Evolutionary conservation across 805 yeast species (phyloP), one percentile per base, ranked within the genome.

Genomic region (Hyphopichia homilentoma): DNA sequence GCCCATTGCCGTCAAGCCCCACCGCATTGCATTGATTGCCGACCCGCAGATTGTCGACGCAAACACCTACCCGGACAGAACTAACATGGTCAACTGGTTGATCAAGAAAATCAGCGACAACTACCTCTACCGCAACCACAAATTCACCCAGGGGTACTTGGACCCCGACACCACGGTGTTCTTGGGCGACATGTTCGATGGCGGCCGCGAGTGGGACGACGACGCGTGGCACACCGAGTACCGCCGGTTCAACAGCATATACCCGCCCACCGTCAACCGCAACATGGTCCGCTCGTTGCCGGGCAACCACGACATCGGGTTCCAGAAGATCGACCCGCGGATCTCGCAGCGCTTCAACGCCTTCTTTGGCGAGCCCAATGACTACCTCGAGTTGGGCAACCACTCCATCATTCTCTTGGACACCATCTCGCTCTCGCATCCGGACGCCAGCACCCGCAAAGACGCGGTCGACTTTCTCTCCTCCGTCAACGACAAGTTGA

Each of bases 261-360:
- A 84, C 55, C 81, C 83, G 5, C 61, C 65, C 38, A 68, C 68
- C 35, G 61, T 70, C n/a, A 59, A 66, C 33, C 62, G 74, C 31
- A 45, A 57, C 15, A 56, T 58, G 16, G 50, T 54, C 32, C 45
- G 60, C 21, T 57, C 68, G 2, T 50, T 74, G 6, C 96, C 96
- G 0, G 99, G 98, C 2, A 93, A 93, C 52, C 99, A 93, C 54
- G 99, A 93, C 53, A 86, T 94, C 42, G 99, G 99, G 0, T 90
- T 83, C 59, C 96, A 93, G 18, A 75, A 79, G 38, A 77, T 93
- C 11, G 66, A 77, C 12, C 67, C 70, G 16, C 57, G 66, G 1
- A 77, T 81, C 16, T 58, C 74, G 27, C 58, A 74, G 21, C 61
- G 97, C 43, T 93, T 89, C 57, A 60, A 72, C 24, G 61, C 79